Conservation (phyloP, 202 grass and related monocot species). For the Setaria italica region DNA sequence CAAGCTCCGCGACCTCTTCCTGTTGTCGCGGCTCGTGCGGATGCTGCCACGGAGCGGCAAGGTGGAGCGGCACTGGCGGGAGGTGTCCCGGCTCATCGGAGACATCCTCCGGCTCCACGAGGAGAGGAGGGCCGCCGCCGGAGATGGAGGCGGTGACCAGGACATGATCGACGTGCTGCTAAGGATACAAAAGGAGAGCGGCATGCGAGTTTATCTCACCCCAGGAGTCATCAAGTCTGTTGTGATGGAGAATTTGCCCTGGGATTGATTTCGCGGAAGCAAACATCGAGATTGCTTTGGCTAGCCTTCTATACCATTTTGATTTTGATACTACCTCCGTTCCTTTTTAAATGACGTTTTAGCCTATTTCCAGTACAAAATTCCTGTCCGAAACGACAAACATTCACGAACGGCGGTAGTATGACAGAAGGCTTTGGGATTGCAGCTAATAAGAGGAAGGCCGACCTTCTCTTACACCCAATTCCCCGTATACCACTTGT, state of each 20-base stretch:
- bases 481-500: no score
- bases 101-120: conserved; percentile 43
- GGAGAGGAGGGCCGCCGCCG: conserved; percentile 26
- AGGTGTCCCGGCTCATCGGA: conserved; percentile 19
- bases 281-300: conserved; percentile 20
- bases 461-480: no score
- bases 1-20: conserved; percentile 34
- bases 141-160: conserved; percentile 6
- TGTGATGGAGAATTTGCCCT: conserved; percentile 19
- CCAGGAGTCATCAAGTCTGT: conserved; percentile 29
- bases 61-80: background rate
- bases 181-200: conserved; percentile 35
- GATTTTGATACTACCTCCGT: conserved; percentile 12
- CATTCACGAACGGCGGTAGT: background rate
- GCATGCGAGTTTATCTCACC: conserved; percentile 15
- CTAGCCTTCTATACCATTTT: conserved; percentile 42
- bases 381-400: no score
- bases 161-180: conserved; percentile 56
- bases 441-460: no score
- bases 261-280: conserved; percentile 3
- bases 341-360: no score
- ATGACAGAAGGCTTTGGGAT: no score
- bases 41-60: conserved; percentile 23
- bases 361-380: no score
- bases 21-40: conserved; percentile 36